phyloP scores from a whole-genome alignment of 208 protist species.

The Crithidia acanthocephali region DNA sequence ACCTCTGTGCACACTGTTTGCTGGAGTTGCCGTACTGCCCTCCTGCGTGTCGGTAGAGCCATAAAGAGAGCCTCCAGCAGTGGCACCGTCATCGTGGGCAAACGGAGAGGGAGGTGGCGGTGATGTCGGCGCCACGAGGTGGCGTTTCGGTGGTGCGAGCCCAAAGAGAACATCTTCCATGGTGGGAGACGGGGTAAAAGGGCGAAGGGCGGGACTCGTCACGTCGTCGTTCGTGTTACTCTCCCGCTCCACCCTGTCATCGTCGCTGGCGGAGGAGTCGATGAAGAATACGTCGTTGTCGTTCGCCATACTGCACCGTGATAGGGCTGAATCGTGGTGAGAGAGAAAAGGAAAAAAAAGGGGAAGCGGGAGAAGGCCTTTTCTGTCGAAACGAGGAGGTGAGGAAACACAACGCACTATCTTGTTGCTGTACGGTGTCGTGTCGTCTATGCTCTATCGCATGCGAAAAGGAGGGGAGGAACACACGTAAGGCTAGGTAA shows the following conservation, averaged over 20 bases:
- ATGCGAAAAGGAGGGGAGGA: not conserved
- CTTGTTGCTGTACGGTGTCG: no score
- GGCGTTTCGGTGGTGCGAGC: conserved; percentile 7
- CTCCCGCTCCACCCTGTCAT: not conserved
- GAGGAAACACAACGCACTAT: no score
- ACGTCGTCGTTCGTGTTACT: not conserved
- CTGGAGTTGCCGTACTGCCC: not conserved
- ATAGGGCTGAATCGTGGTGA: no score
- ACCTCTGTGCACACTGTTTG: not conserved
- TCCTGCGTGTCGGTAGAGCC: not conserved
- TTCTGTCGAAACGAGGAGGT: no score
- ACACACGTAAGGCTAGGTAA: not conserved
- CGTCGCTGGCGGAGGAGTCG: conserved; percentile 16
- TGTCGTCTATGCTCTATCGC: no score
- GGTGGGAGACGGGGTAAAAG: not conserved
- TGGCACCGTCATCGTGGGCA: no score
- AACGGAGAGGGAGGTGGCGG: not conserved
- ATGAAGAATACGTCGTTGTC: conserved; percentile 24
- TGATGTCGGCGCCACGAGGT: not conserved
- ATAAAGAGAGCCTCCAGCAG: not conserved
- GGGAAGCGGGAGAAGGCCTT: no score
- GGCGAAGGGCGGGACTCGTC: not conserved
- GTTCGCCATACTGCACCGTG: no score
- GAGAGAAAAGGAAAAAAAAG: not conserved
- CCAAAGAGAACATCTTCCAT: conserved; percentile 33